These are phyloP conservation scores for Fagopyrum homotropicum DNA, from an alignment of 148 eudicot species.

Conservation along the genomic window DNA sequence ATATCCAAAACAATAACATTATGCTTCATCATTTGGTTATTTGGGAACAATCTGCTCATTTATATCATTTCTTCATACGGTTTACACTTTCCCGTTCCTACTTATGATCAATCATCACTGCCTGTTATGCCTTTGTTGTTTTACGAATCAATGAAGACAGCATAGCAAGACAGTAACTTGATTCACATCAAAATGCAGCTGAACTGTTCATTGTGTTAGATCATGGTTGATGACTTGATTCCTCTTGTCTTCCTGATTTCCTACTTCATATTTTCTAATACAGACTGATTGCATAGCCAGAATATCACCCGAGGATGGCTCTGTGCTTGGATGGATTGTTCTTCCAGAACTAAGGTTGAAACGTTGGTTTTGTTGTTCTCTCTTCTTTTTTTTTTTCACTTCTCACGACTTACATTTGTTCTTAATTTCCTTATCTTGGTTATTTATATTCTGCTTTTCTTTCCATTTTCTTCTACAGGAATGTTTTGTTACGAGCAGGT, in stretches of 20 bases:
- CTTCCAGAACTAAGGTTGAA: constrained; percentile 72
- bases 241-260: not conserved
- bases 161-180: not conserved
- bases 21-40: not conserved
- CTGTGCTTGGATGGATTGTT: constrained; percentile 74
- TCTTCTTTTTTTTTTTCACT: constrained; percentile 7
- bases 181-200: not conserved
- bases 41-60: not conserved
- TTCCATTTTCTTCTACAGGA: constrained; percentile 31
- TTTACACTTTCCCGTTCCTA: not conserved
- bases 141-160: not conserved
- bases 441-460: not conserved
- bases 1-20: not conserved
- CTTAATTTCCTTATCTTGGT: not conserved
- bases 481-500: constrained; percentile 47
- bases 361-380: not conserved
- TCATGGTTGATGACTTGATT: not conserved
- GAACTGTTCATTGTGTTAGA: not conserved
- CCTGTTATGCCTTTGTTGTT: not conserved
- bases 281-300: constrained; percentile 96
- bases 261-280: not conserved
- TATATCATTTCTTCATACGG: not conserved
- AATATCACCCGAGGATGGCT: constrained; percentile 57
- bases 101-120: not conserved
- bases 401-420: not conserved